A percentile compares a stretch with the other conserved stretches of the same genome.
These are phyloP conservation scores for Globisporangium echinulatum DNA, from an alignment of 352 stramenopile genomes.

Conservation along the genomic window DNA sequence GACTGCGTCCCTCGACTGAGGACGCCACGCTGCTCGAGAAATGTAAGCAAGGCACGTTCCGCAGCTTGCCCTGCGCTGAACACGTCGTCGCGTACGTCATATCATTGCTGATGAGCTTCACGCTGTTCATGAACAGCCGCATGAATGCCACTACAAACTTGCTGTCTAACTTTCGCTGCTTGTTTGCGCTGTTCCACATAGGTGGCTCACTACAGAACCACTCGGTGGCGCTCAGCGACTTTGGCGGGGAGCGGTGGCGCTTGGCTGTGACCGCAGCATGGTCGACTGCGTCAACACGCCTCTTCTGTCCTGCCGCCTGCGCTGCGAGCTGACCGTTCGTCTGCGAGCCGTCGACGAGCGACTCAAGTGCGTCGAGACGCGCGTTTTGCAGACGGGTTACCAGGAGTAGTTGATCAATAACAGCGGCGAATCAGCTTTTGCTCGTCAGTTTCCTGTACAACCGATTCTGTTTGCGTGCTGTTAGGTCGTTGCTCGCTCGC, in stretches of 20 bases:
- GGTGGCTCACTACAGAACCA: neutral
- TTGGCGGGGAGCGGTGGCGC: neutral
- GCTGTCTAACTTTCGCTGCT: too few species aligned
- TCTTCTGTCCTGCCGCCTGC: neutral
- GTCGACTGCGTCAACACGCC: neutral
- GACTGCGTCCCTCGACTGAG: too few species aligned
- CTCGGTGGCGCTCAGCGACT: neutral
- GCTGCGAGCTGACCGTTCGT: too few species aligned
- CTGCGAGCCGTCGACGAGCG: neutral
- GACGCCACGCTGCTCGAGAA: too few species aligned
- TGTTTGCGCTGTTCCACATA: neutral
- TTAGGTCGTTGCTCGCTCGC: neutral
- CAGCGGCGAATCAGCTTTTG: neutral
- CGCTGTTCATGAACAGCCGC: too few species aligned
- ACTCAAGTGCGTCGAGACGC: too few species aligned
- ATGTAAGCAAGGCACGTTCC: too few species aligned
- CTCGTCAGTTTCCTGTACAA: neutral
- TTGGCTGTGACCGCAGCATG: neutral
- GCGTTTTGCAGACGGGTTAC: neutral
- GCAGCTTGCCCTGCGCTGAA: too few species aligned
- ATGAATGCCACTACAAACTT: too few species aligned
- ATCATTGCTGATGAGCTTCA: too few species aligned
- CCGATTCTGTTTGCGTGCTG: too few species aligned
- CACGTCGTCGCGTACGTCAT: too few species aligned
- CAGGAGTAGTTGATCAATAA: neutral